Base-by-base conservation (phyloP, 78 protist species). In the Cavenderia fasciculata region DNA sequence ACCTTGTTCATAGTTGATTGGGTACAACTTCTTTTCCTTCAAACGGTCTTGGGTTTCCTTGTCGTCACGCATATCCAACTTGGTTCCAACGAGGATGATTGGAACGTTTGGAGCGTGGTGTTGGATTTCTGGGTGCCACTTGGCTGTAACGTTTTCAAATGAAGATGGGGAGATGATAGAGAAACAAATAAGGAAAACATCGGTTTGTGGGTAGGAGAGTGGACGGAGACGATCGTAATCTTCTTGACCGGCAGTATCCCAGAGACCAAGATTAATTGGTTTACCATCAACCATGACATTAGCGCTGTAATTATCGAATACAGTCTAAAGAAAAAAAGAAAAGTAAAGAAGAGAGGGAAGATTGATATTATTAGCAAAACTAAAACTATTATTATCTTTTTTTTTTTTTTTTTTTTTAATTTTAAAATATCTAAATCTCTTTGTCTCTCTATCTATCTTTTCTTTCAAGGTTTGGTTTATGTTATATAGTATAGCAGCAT, bases 151-250 rank as follows among this genome's bases (percentile, higher is more conserved):
- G 86, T 96, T 96, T 46, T 94, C 96, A 54, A 92, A 95, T 10
- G 97, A 95, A 4, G 91, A 54, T 34, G 92, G 96, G 4, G 79
- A 71, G 76, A 92, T 87, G 75, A 95, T 84, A 16, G 96, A 87
- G 84, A 94, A 98, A 90, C 97, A 95, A 44, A 98, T 86, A 18
- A 98, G 88, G 62, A 98, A 89, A 31, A 98, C 98, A 57, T 98
- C 97, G 27, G 99, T 96, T 57, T 97, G 95, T 46, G 98, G 98
- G 70, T 96, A 96, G 27, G 97, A 94, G 18, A 97, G 95, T 23
- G 99, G 99, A 27, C 99, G 87, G 54, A 98, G 95, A 2, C 99
- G 79, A 70, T 98, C 99, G 74, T 97, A 99, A 59, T 96, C 98
- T 56, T 98, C 99, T 89, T 97, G 98, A 27, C 95, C 98, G 63